Base-by-base conservation (phyloP, 1,284 basidiomycete genomes). In the Cryptococcus hybrid region DNA sequence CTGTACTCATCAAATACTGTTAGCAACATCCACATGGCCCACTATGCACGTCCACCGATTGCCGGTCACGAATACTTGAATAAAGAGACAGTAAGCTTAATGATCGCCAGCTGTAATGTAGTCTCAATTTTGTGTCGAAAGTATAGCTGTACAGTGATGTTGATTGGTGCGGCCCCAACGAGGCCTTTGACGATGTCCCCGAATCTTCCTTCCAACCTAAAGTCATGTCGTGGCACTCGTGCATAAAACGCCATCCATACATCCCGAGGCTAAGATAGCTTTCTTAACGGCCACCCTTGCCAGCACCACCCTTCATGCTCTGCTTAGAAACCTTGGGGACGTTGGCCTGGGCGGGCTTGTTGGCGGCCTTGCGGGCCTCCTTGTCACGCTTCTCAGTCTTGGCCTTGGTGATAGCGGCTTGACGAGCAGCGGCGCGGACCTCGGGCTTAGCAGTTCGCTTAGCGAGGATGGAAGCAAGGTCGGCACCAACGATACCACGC, bases 401-500 rank as follows among this genome's bases (percentile, higher is more conserved):
- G 50, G 91, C 91, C 82, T 94, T 94, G 67, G 86, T 82, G 77
- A 96, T 91, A 69, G 93, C 92, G 54, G 86, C 84, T 66, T 88
- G 79, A 68, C 93, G 86, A 71, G 87, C 86, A 71, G 91, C 88
- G 62, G 84, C 82, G 68, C 96, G 88, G 65, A 90, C 86, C 74
- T 90, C 88, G 62, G 89, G 85, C 70, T 91, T 91, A 82, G 94
- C 90, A 81, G 90, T 92, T 70, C 94, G 86, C 83, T 86, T 90
- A 66, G 93, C 92, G 62, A 88, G 84, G 79, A 99, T 97, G 72
- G 89, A 80, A 60, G 88, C 85, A 64, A 98, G 85, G 80, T 96
- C 92, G 66, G 92, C 92, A 82, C 96, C 96, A 73, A 95, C 93
- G 78, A 99, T 92, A 67, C 95, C 96, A 79, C 96, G 92, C 83